Evolutionary conservation across 1,139 yeast species (phyloP), one percentile per base, ranked within the genome.

Genomic region (Candida tropicalis): DNA sequence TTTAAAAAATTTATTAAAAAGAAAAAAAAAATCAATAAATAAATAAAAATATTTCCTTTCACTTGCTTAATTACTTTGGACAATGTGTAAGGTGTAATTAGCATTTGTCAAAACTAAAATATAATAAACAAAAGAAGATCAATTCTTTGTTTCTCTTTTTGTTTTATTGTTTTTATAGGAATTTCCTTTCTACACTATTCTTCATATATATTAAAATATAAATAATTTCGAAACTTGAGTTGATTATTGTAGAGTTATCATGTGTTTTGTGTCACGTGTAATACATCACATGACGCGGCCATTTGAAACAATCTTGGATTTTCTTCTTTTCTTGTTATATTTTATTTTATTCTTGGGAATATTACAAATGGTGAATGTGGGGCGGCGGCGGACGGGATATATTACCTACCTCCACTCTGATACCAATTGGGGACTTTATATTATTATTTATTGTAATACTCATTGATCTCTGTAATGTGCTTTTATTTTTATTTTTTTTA

Each of bases 41-140:
- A 10, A 27, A 27, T 7, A 16, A 29, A 29, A 29, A 18, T 7
- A 7, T 10, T 16, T 29, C 22, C 33, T 29, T 29, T 15, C 22
- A 29, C 33, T 29, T 26, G 29, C 29, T 12, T 26, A 26, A 26
- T 26, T 27, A 27, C 29, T 27, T 29, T 29, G 22, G 34, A 29
- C 34, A 16, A 29, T 17, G 34, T 29, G 34, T 29, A 29, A 29
- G 13, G 34, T 29, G 34, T 29, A 16, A 29, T 29, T 29, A 29
- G 34, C 34, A 29, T 29, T 29, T 29, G 34, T 18, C 23, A 29
- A 29, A n/a, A 15, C 12, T 29, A 11, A 29, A 29, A 29, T 16
- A 17, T 11, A 29, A 29, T 29, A 29, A 29, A n/a, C n/a, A n/a
- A 29, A 27, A 15, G 12, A 29, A 29, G 8, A 20, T 9, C 8